Evolutionary conservation across 208 protist genomes (phyloP).

Genomic region (Leishmania amazonensis): DNA sequence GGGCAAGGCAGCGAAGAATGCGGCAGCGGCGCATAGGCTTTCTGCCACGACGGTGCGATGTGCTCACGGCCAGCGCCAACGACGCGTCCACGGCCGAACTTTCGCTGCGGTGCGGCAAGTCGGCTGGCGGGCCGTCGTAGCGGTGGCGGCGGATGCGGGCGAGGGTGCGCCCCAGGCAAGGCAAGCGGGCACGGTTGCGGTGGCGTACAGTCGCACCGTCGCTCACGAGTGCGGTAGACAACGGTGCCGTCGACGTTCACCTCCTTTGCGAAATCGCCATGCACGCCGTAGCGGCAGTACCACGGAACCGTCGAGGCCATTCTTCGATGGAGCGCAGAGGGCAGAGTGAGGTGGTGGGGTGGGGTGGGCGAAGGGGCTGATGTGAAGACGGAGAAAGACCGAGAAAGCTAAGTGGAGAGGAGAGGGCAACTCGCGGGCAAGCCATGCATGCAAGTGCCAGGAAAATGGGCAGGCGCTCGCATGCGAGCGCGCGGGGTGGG

Average conservation of each 20-base stretch:
- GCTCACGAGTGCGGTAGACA: conserved; percentile 41
- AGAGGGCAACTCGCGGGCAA: background rate
- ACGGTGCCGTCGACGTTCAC: conserved; percentile 46
- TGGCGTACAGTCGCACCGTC: conserved; percentile 42
- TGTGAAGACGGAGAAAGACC: background rate
- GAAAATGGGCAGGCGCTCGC: background rate
- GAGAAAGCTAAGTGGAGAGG: background rate
- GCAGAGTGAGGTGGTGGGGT: background rate
- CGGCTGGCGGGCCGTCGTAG: background rate
- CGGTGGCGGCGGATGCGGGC: background rate
- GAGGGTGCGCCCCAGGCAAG: background rate
- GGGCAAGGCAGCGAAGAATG: background rate
- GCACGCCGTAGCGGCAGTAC: conserved; percentile 49
- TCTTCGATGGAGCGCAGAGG: background rate
- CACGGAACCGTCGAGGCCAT: conserved; percentile 29
- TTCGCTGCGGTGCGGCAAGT: background rate
- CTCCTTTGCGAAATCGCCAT: conserved; percentile 35
- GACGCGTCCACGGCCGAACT: background rate
- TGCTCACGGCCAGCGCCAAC: background rate
- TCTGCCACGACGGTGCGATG: background rate
- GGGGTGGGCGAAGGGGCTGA: background rate
- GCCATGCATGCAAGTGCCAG: background rate
- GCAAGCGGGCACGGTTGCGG: conserved; percentile 5
- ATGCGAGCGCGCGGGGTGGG: background rate
- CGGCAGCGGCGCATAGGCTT: background rate